Evolutionary conservation across 2,329 filamentous ascomycete species (phyloP), one percentile per base, ranked within the genome.

Genomic region (Epichloe gansuensis): DNA sequence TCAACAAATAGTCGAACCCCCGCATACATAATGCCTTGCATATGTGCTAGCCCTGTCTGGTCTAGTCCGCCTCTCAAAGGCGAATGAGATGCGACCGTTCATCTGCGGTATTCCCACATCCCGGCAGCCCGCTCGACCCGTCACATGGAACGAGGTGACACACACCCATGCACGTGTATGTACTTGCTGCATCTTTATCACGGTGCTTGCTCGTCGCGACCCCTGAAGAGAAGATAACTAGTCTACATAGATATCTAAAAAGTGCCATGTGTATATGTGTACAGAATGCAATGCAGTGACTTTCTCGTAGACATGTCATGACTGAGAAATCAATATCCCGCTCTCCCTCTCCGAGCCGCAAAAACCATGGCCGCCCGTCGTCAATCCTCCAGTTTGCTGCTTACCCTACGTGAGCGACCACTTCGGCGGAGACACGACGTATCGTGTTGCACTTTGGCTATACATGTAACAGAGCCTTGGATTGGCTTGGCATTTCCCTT

Each of bases 351-450:
- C 28, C 28, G 1, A 9, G 28, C 8, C 28, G 28, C 28, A 1
- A 4, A 8, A 31, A 31, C 28, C 28, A 1, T 31, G n/a, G 28
- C 28, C 28, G 8, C 28, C 28, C 28, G 28, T 31, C 34, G 12
- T 23, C 37, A 46, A 35, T 13, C n/a, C 31, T 56, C 52, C n/a
- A 69, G 49, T 52, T 53, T 63, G 55, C 63, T 65, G 59, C 67
- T 71, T 25, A 64, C 60, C 50, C 63, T 63, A 46, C 68, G 62
- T 35, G 62, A 54, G 42, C 69, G 61, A 39, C 68, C 66, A 38
- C 69, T 71, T 48, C 69, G 61, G 31, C 69, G 61, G 28, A 64
- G 54, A 11, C 54, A 41, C 15, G 45, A 50, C 5, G 31, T 43
- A 13, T 55, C 51, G 8, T 38, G 23, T 9, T 39, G 31, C 3